Conservation (phyloP, 2,329 filamentous ascomycete species). For the Fusarium scirpi region DNA sequence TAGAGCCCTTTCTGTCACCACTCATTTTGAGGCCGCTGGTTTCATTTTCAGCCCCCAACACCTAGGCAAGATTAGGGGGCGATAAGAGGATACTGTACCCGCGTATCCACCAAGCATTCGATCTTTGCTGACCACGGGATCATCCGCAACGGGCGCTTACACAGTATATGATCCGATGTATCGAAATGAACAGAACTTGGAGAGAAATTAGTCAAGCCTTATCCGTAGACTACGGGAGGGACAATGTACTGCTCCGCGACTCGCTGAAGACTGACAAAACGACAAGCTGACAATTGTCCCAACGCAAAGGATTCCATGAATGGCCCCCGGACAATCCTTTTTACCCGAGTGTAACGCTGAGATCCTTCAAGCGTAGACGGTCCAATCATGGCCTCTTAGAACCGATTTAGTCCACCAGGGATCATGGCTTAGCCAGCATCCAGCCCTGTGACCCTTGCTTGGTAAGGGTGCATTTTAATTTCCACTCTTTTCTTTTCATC, state of each 20-base stretch:
- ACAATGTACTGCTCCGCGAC: neutral
- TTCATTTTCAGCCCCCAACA: slow-evolving; percentile 27
- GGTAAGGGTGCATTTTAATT: slow-evolving; percentile 16
- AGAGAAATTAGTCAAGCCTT: neutral
- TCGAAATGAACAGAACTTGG: neutral
- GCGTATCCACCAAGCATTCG: neutral
- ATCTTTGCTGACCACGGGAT: neutral
- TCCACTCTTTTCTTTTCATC: slow-evolving; percentile 10
- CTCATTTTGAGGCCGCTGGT: neutral
- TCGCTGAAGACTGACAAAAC: neutral
- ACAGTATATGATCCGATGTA: neutral
- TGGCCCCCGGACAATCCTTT: neutral
- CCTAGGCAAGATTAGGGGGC: neutral
- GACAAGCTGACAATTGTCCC: neutral
- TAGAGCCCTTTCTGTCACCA: neutral
- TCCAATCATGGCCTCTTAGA: neutral
- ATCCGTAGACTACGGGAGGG: neutral
- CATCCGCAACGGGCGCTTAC: neutral
- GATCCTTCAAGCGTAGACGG: neutral
- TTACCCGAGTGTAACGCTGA: neutral
- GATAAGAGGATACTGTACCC: neutral
- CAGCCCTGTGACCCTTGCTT: slow-evolving; percentile 33
- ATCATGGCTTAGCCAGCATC: neutral
- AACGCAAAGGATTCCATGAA: neutral
- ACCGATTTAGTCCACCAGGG: neutral